Conservation (phyloP, 2,329 filamentous ascomycete species). For the Monilinia fructigena region DNA sequence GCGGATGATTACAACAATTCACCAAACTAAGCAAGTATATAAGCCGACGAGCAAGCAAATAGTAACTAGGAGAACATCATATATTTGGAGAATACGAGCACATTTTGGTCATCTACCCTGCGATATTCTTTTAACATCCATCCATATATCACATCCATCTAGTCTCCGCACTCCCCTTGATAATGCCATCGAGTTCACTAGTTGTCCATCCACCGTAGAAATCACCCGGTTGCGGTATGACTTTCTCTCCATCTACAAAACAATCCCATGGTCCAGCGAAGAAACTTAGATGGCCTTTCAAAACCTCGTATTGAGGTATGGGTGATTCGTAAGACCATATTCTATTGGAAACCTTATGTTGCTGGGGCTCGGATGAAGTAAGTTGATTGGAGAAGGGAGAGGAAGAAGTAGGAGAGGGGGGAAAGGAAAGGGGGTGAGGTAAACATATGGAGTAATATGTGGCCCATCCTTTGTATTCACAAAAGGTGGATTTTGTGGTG, state of each 20-base stretch:
- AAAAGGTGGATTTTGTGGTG: slow-evolving; percentile 49
- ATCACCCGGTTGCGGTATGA: slow-evolving; percentile 58
- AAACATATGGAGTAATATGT: slow-evolving; percentile 55
- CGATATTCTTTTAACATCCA: not conserved
- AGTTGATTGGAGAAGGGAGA: not conserved
- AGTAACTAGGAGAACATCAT: too few relatives aligned
- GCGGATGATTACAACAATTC: not conserved
- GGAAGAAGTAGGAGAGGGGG: slow-evolving; percentile 25
- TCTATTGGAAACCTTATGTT: slow-evolving; percentile 47
- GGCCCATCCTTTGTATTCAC: slow-evolving; percentile 61
- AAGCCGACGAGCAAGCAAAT: too few relatives aligned
- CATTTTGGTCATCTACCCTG: not conserved
- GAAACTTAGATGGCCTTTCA: slow-evolving; percentile 58
- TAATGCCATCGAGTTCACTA: slow-evolving; percentile 54
- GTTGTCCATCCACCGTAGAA: slow-evolving; percentile 66
- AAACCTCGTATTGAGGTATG: slow-evolving; percentile 50
- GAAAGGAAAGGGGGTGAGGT: slow-evolving; percentile 34
- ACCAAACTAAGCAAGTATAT: too few relatives aligned
- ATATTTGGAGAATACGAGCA: not conserved
- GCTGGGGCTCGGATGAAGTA: slow-evolving; percentile 26
- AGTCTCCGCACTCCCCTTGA: slow-evolving; percentile 45
- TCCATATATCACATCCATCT: slow-evolving; percentile 30
- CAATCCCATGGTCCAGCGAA: slow-evolving; percentile 63
- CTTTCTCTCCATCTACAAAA: slow-evolving; percentile 59
- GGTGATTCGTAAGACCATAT: slow-evolving; percentile 61